Base-by-base conservation (phyloP, 768 basidiomycete species). In the Lactifluus piperatus region DNA sequence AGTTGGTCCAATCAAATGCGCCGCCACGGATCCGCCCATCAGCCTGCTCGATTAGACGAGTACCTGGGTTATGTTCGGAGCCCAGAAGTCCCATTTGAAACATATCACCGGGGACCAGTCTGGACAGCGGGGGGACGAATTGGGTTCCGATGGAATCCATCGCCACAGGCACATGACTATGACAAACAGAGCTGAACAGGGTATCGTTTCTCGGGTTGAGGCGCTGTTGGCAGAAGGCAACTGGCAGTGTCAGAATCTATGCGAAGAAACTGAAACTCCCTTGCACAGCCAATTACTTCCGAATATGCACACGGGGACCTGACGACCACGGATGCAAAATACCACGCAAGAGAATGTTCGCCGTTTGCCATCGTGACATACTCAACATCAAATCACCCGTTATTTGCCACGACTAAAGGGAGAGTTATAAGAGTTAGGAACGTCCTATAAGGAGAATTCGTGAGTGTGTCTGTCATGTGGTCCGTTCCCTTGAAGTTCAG, bases 401-500 rank as follows among this genome's bases (percentile, higher is more conserved):
- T 41, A 22, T 29, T 43, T 27, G 22, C 39, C n/a, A 3, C 11
- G 34, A 39, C 22, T 20, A 52, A 51, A 51, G 7, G n/a, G n/a
- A n/a, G n/a, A n/a, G n/a, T n/a, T 22, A 34, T 32, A 37, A 51
- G 45, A 14, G 47, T 7, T 32, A 51, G 44, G 30, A 39, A 26
- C 34, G 34, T 11, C 43, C 11, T 6, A 22, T 44, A 44, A 13
- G 22, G 43, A 36, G 32, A 10, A 29, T 47, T 10, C 34, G 29
- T 9, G 36, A 9, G 18, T 53, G 24, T 8, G 32, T 47, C 30
- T 63, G 80, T 79, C 80, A 82, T 79, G 3, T 76, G 74, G 68
- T 82, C 81, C 16, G 82, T 76, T 29, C 80, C 80, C 44, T 75
- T 67, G 64, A 71, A 81, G 66, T 82, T 82, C 55, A 77, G 66